Evolutionary conservation across 495 filamentous ascomycete species (phyloP).

Genomic region (Penicillium manginii): DNA sequence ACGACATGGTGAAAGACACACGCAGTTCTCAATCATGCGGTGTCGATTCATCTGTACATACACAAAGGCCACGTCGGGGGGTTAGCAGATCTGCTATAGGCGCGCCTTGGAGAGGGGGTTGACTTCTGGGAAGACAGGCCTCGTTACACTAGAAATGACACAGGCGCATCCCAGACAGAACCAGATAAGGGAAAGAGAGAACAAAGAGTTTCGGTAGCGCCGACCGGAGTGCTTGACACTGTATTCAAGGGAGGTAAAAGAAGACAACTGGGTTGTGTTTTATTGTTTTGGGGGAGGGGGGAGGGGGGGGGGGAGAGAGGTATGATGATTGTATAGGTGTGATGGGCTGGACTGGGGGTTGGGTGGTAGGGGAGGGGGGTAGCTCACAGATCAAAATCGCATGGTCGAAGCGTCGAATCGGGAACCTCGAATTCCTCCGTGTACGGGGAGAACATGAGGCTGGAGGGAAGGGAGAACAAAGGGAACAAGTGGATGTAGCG

Average conservation of each 20-base stretch:
- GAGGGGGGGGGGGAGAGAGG: no score
- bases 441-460: slow-evolving; percentile 41
- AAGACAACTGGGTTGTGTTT: slow-evolving; percentile 9
- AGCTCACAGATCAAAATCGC: slow-evolving; percentile 40
- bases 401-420: slow-evolving; percentile 37
- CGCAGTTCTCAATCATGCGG: slow-evolving; percentile 44
- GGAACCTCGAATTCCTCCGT: slow-evolving; percentile 40
- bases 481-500: slow-evolving; percentile 6
- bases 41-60: slow-evolving; percentile 50
- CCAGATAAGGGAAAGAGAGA: slow-evolving; percentile 32
- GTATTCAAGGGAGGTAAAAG: slow-evolving; percentile 14
- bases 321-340: slow-evolving; percentile 10
- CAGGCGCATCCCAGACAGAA: slow-evolving; percentile 50
- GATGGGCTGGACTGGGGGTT: slow-evolving; percentile 5
- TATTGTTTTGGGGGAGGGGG: background rate
- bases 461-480: slow-evolving; percentile 18
- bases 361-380: background rate
- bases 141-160: slow-evolving; percentile 53
- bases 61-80: slow-evolving; percentile 41
- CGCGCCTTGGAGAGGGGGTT: slow-evolving; percentile 33
- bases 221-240: slow-evolving; percentile 18
- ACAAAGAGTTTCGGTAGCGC: slow-evolving; percentile 5
- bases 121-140: slow-evolving; percentile 38
- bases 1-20: slow-evolving; percentile 55
- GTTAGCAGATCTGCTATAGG: slow-evolving; percentile 48